Evolutionary conservation across 2,329 filamentous ascomycete species (phyloP).

Genomic region (Trichoderma sp.): DNA sequence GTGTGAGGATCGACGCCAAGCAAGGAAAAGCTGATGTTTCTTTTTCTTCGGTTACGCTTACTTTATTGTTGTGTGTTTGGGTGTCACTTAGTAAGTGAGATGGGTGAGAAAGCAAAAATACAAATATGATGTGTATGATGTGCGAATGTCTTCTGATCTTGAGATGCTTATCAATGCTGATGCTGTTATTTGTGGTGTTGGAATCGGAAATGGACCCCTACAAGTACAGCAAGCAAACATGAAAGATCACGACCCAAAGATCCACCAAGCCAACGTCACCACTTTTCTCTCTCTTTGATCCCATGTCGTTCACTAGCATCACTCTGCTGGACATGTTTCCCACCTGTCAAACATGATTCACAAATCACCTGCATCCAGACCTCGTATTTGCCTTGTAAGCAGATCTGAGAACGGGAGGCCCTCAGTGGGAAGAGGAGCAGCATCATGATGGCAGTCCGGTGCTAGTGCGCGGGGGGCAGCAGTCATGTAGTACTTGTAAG

Average conservation of each 20-base stretch:
- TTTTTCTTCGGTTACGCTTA: neutral
- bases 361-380: neutral
- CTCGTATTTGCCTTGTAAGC: neutral
- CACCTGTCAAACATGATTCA: neutral
- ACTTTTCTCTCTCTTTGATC: neutral
- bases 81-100: neutral
- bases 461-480: neutral
- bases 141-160: neutral
- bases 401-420: neutral
- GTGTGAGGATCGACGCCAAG: constrained; percentile 18
- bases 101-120: neutral
- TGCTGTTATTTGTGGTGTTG: neutral
- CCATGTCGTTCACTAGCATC: neutral
- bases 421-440: neutral
- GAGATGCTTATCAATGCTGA: neutral
- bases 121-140: neutral
- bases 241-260: neutral
- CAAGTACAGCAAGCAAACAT: neutral
- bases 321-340: neutral
- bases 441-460: neutral
- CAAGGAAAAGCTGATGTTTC: neutral
- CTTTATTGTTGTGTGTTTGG: neutral
- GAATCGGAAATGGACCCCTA: neutral
- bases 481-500: neutral
- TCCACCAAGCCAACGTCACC: neutral